Percentiles rank a stretch among this genome's conserved stretches.
These are phyloP conservation scores for Clonostachys rosea DNA, from an alignment of 2,329 filamentous ascomycete genomes.

Conservation along the genomic window DNA sequence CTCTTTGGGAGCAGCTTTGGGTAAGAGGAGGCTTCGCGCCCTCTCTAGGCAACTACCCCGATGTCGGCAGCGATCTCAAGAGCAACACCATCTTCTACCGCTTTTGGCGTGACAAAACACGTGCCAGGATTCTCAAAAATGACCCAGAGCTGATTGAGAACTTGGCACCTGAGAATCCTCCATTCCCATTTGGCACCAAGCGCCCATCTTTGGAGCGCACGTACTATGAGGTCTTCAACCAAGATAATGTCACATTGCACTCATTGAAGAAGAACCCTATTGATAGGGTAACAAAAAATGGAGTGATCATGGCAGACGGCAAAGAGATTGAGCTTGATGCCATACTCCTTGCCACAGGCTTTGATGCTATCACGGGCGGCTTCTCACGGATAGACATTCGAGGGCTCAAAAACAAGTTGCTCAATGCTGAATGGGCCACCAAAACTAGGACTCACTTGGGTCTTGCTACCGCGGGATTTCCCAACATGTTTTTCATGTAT, in stretches of 20 bases:
- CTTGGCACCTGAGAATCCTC: no score
- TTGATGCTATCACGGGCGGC: conserved; percentile 33
- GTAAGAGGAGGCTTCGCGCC: no score
- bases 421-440: conserved; percentile 27
- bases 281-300: conserved; percentile 22
- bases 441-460: conserved; percentile 32
- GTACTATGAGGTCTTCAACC: conserved; percentile 46
- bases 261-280: conserved; percentile 37
- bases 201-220: no score
- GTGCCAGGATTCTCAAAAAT: no score
- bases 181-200: no score
- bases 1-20: no score
- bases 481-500: conserved; percentile 39
- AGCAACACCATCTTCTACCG: no score
- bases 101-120: no score
- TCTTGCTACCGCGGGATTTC: conserved; percentile 29
- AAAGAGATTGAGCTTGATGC: conserved; percentile 24
- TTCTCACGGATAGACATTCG: conserved; percentile 73
- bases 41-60: no score
- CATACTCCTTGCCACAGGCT: conserved; percentile 34
- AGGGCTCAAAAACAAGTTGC: conserved; percentile 17
- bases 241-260: conserved; percentile 37
- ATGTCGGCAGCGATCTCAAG: no score
- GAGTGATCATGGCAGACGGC: conserved; percentile 24
- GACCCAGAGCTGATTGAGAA: no score